A percentile compares a stretch with the other conserved stretches of the same genome.
phyloP scores from a whole-genome alignment of 2,329 filamentous ascomycete genomes.

The Bipolaris zeicola region DNA sequence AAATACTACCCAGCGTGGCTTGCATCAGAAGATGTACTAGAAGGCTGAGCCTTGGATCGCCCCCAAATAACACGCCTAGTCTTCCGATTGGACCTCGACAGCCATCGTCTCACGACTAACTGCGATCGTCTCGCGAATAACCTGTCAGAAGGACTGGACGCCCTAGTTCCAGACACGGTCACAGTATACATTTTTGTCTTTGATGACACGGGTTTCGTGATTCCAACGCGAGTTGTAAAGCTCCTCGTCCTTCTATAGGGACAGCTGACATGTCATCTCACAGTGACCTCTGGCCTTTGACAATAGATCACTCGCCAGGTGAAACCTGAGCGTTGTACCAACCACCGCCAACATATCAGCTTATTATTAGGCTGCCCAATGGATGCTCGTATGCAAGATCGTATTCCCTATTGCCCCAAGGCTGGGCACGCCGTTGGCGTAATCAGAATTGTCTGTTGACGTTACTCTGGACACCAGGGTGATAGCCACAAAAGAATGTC shows the following conservation, averaged over 20 bases:
- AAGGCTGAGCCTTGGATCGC: neutral
- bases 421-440: constrained; percentile 1
- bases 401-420: neutral
- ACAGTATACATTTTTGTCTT: neutral
- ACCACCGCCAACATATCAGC: constrained; percentile 13
- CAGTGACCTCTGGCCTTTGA: neutral
- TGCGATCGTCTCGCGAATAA: neutral
- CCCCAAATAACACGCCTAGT: neutral
- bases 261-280: neutral
- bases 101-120: neutral
- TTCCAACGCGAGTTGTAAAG: neutral
- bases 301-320: neutral
- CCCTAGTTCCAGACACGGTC: neutral
- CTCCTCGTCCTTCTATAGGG: neutral
- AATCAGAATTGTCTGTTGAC: neutral
- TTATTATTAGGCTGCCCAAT: constrained; percentile 19
- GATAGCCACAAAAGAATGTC: neutral
- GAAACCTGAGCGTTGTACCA: constrained; percentile 9
- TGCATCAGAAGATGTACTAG: neutral
- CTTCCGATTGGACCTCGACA: constrained; percentile 2
- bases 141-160: neutral
- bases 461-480: neutral
- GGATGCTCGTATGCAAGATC: constrained; percentile 11
- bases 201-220: neutral
- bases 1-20: neutral